These are phyloP conservation scores for Neurospora sublineolata DNA, from an alignment of 495 filamentous ascomycete species.

Conservation along the genomic window DNA sequence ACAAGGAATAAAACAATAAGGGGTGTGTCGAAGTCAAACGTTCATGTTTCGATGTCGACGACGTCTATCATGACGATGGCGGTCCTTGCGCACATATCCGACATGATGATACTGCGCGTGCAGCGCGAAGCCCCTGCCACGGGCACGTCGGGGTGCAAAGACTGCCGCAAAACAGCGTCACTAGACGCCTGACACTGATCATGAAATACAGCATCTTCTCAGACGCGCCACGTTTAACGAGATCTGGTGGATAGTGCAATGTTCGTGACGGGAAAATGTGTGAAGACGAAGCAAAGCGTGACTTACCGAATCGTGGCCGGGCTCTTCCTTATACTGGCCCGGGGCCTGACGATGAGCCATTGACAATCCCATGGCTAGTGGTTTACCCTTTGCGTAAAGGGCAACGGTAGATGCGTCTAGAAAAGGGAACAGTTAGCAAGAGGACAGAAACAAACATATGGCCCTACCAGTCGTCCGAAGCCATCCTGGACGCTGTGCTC, in stretches of 20 bases:
- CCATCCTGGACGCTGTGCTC: not conserved
- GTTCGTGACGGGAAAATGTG: not conserved
- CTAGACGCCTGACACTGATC: not conserved
- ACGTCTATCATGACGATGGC: not conserved
- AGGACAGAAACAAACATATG: not conserved
- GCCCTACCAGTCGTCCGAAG: not conserved
- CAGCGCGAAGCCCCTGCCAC: not conserved
- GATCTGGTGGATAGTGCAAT: not conserved
- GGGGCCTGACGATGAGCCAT: constrained; percentile 31
- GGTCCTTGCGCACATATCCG: not conserved
- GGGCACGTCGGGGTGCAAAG: not conserved
- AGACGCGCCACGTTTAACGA: not conserved
- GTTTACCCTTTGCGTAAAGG: not conserved
- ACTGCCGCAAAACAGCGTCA: not conserved
- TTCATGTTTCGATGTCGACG: not conserved
- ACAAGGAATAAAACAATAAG: not conserved
- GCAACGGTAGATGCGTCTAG: not conserved
- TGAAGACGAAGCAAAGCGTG: constrained; percentile 4
- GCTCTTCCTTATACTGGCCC: constrained; percentile 28
- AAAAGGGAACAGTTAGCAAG: not conserved
- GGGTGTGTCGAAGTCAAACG: not conserved
- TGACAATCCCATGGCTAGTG: constrained; percentile 23
- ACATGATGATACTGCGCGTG: not conserved
- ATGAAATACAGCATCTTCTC: not conserved
- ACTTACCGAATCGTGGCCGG: constrained; percentile 28